These are phyloP conservation scores for Arabidopsis lyrata DNA, from an alignment of 441 rosid species.

Conservation along the genomic window DNA sequence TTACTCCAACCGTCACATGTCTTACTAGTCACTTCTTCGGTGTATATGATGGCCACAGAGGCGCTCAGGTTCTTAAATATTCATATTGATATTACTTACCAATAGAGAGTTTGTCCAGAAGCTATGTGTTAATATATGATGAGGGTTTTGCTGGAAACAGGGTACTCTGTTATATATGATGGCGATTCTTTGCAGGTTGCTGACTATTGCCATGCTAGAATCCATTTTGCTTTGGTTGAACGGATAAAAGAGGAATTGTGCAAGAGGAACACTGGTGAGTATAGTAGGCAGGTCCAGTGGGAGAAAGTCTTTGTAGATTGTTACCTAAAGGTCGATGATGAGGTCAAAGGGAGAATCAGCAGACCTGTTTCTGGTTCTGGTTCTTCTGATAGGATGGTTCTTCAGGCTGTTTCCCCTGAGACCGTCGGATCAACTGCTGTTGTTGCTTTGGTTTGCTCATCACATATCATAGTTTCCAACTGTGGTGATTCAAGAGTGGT, in stretches of 20 bases:
- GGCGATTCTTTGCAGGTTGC: conserved; percentile 65
- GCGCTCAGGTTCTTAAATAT: conserved; percentile 56
- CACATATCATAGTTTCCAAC: conserved; percentile 78
- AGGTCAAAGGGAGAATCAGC: conserved; percentile 66
- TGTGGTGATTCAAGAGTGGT: conserved; percentile 94
- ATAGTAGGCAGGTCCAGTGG: conserved; percentile 67
- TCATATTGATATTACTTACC: conserved; percentile 6
- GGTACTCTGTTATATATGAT: too few relatives aligned
- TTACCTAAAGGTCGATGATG: conserved; percentile 76
- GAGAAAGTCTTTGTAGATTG: conserved; percentile 71
- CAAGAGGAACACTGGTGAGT: conserved; percentile 47
- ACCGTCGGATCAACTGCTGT: conserved; percentile 95
- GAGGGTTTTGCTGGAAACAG: neutral
- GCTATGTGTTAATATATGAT: conserved; percentile 40
- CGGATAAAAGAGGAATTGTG: conserved; percentile 49
- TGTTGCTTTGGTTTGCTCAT: conserved; percentile 80
- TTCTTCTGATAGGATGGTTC: conserved; percentile 43
- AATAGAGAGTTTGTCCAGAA: conserved; percentile 29
- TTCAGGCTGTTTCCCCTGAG: conserved; percentile 74
- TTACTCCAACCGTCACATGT: conserved; percentile 64
- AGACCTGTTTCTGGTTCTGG: conserved; percentile 41
- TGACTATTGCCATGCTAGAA: conserved; percentile 71
- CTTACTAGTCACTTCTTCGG: conserved; percentile 83
- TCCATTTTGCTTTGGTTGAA: conserved; percentile 71
- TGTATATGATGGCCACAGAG: conserved; percentile 96